Evolutionary conservation across 208 protist genomes (phyloP), one percentile per base, ranked within the genome.

Genomic region (Trypanosoma conorhini): DNA sequence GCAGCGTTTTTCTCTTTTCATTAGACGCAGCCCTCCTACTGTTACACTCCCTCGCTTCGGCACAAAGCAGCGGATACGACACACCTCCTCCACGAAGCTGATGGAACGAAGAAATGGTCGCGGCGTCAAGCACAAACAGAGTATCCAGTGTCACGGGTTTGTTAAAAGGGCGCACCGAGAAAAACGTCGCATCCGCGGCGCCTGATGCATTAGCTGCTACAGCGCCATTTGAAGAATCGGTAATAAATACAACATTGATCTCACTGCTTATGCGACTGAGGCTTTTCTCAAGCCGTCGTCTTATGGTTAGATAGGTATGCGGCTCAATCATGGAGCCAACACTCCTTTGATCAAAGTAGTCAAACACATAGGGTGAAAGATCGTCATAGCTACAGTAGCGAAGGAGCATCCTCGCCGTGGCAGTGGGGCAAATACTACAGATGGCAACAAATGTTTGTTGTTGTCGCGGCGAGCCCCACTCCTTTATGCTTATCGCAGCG

Each of bases 331-430:
- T 93, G 17, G 74, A 72, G 7, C 93, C 93, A 9, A 88, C 85
- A 10, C 61, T 83, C 2, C 60, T 82, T 5, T 88, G 84, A 60
- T 98, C 95, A 22, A 94, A 87, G 80, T 96, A 89, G 13, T 78
- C 87, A n/a, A 56, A 35, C 15, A 98, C 73, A 58, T 83, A 83
- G 8, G 83, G 79, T 7, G 82, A 74, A 10, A 98, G 55, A 56
- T 96, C 82, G 9, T 93, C 95, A 38, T 85, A 42, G 9, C 26
- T 33, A 12, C 86, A 86, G 75, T 94, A 28, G 5, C 58, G 52
- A 74, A 97, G 89, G 3, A 98, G 42, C 22, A 93, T 59, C 66
- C 90, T 76, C 77, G 98, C 93, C 9, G 92, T 79, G 0, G 50
- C 67, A 1, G 92, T 67, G 40, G 63, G 78, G 40, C 90, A 89